A percentile compares a stretch with the other conserved stretches of the same genome.
Conservation (phyloP, 2,329 filamentous ascomycete genomes). For the Ceratocystis albifundus region DNA sequence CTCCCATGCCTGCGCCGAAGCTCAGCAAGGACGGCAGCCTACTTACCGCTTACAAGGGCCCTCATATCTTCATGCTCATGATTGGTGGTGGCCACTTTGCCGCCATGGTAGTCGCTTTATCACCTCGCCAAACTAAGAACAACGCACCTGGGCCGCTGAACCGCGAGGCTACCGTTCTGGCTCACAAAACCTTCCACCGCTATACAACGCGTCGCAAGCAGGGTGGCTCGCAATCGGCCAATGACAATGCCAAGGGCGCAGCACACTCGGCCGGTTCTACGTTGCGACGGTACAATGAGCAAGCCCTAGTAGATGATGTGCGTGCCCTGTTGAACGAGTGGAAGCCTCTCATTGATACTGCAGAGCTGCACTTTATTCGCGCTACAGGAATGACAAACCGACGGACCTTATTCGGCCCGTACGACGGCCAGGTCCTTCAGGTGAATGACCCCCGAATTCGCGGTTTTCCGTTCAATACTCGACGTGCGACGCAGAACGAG, state of each 20-base stretch:
- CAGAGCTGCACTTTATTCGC: conserved; percentile 76
- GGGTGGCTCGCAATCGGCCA: conserved; percentile 87
- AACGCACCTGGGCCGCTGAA: conserved; percentile 60
- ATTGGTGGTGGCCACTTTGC: conserved; percentile 96
- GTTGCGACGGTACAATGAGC: conserved; percentile 86
- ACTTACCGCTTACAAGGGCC: conserved; percentile 50
- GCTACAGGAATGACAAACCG: conserved; percentile 81
- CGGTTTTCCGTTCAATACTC: conserved; percentile 86
- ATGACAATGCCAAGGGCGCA: conserved; percentile 83
- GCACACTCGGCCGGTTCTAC: conserved; percentile 89
- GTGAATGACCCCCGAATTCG: conserved; percentile 69
- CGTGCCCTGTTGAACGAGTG: conserved; percentile 69
- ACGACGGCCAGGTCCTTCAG: conserved; percentile 74
- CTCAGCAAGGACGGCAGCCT: conserved; percentile 48
- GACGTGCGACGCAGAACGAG: conserved; percentile 83
- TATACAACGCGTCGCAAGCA: conserved; percentile 96
- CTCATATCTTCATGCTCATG: conserved; percentile 95
- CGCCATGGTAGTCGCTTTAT: conserved; percentile 84
- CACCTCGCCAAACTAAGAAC: conserved; percentile 62
- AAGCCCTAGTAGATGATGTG: conserved; percentile 79
- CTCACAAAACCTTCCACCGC: conserved; percentile 94
- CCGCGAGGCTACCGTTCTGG: conserved; percentile 73
- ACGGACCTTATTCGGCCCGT: conserved; percentile 77
- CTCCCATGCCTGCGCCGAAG: conserved; percentile 45
- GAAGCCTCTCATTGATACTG: conserved; percentile 72